phyloP scores from a whole-genome alignment of 345 rosid species.

The Anacardium occidentale region DNA sequence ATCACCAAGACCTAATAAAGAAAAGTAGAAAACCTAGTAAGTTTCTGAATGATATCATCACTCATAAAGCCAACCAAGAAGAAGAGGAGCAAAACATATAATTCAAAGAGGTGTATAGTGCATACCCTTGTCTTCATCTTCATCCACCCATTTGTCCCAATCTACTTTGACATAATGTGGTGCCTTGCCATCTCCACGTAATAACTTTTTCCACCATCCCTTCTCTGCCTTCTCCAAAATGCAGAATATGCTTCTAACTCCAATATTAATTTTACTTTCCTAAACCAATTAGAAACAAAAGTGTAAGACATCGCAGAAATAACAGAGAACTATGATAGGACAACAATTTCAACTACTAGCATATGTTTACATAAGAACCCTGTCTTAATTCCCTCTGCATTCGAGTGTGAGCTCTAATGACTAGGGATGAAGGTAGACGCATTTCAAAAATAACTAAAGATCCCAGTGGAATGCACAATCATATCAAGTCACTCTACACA shows the following conservation, averaged over 20 bases:
- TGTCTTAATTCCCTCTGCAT: background rate
- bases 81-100: background rate
- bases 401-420: background rate
- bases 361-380: background rate
- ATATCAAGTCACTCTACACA: background rate
- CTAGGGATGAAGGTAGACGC: background rate
- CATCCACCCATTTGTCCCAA: constrained; percentile 97
- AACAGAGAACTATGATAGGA: background rate
- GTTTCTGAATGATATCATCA: background rate
- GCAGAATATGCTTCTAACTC: constrained; percentile 69
- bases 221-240: constrained; percentile 76
- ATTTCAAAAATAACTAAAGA: background rate
- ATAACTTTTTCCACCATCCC: constrained; percentile 71
- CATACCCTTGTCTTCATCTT: constrained; percentile 60
- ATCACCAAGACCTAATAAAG: constrained; percentile 51
- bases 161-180: constrained; percentile 85
- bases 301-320: background rate
- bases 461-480: background rate
- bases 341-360: background rate
- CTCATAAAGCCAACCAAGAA: background rate
- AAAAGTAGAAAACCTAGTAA: constrained; percentile 10
- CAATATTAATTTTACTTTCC: constrained; percentile 76
- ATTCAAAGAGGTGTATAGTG: background rate
- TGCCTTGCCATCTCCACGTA: constrained; percentile 57
- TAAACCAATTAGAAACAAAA: constrained; percentile 12